Conservation (phyloP, 441 rosid genomes). For the Cnidoscolus chayamansa region DNA sequence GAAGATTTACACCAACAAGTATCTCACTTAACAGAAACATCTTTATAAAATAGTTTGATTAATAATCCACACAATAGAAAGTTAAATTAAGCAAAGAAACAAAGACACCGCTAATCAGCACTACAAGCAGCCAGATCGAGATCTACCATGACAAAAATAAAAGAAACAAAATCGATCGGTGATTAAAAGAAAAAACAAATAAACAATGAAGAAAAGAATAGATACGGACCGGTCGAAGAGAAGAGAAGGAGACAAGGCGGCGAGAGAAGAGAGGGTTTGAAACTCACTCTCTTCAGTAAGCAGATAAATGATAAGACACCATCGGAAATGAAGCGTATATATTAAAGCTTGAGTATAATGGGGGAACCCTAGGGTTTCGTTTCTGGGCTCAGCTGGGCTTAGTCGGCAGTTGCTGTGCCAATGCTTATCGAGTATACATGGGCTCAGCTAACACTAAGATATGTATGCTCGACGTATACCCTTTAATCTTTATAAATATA, state of each 20-base stretch:
- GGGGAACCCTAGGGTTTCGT: constrained; percentile 5
- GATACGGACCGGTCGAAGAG: not conserved
- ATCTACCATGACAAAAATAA: not conserved
- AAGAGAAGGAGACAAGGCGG: not conserved
- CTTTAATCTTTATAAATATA: too few species aligned
- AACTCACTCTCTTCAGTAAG: constrained; percentile 4
- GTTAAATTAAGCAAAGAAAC: not conserved
- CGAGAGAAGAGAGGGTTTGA: constrained; percentile 3
- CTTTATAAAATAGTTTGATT: not conserved
- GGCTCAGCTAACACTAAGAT: too few species aligned
- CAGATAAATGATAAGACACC: not conserved
- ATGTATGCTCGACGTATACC: too few species aligned
- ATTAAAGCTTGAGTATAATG: not conserved
- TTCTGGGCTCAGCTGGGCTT: not conserved
- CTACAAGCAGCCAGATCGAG: not conserved
- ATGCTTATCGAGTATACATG: not conserved
- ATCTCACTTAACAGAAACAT: not conserved
- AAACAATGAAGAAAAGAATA: not conserved
- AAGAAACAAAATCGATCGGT: not conserved
- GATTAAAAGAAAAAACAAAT: not conserved
- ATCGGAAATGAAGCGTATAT: not conserved
- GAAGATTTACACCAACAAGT: not conserved
- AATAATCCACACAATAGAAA: not conserved
- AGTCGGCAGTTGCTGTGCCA: not conserved
- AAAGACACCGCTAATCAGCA: not conserved